phyloP scores from a whole-genome alignment of 1,284 basidiomycete genomes.

The Singerocomus rubriflavus region DNA sequence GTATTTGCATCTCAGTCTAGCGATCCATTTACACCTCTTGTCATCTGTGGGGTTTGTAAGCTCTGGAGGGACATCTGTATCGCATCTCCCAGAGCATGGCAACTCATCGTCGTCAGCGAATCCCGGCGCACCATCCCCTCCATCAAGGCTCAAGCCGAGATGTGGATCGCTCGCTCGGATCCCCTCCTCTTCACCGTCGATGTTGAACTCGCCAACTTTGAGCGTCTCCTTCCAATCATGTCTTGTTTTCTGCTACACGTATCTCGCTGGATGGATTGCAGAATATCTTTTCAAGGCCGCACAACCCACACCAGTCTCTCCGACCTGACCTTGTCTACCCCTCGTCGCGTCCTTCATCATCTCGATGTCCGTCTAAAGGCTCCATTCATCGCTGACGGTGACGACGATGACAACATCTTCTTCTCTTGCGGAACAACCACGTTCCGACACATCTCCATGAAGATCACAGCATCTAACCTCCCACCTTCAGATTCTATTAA shows the following conservation, averaged over 20 bases:
- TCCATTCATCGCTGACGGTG: slow-evolving; percentile 28
- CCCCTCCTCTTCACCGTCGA: slow-evolving; percentile 55
- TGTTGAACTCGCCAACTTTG: slow-evolving; percentile 45
- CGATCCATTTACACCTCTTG: slow-evolving; percentile 45
- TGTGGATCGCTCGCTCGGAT: slow-evolving; percentile 53
- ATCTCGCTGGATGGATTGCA: slow-evolving; percentile 52
- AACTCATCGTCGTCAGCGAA: slow-evolving; percentile 49
- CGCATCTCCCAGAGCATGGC: slow-evolving; percentile 58
- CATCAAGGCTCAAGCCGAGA: slow-evolving; percentile 44
- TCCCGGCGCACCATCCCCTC: slow-evolving; percentile 32
- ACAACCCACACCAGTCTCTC: slow-evolving; percentile 18
- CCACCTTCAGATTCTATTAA: slow-evolving; percentile 42
- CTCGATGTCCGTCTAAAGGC: slow-evolving; percentile 23
- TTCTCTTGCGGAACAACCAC: slow-evolving; percentile 27
- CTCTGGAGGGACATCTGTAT: slow-evolving; percentile 52
- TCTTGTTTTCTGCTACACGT: slow-evolving; percentile 56
- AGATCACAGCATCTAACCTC: slow-evolving; percentile 43
- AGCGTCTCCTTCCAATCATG: slow-evolving; percentile 57
- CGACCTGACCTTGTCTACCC: slow-evolving; percentile 18
- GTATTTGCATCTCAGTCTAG: slow-evolving; percentile 38
- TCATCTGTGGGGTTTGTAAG: slow-evolving; percentile 50
- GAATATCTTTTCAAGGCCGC: slow-evolving; percentile 33
- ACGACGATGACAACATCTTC: slow-evolving; percentile 33
- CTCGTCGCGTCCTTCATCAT: slow-evolving; percentile 28
- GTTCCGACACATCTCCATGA: slow-evolving; percentile 40